Percentiles rank a stretch among this genome's conserved stretches.
Evolutionary conservation across 78 protist species (phyloP).

Genomic region (Guillardia theta): DNA sequence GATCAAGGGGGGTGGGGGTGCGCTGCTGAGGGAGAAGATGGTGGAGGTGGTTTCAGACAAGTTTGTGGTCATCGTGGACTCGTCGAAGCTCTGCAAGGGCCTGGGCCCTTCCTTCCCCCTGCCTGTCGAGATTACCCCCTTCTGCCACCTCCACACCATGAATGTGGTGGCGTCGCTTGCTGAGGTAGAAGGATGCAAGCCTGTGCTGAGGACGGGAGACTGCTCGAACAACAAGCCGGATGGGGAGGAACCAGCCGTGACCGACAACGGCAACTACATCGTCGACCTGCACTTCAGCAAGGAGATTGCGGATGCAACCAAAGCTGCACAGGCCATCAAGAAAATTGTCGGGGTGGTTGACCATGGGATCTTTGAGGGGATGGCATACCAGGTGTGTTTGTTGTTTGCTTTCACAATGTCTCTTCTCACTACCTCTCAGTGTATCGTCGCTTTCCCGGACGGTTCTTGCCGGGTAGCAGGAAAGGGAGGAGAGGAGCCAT

Average conservation of each 20-base stretch:
- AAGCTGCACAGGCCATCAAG: conserved; percentile 24
- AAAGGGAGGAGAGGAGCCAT: background rate
- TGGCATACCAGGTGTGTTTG: background rate
- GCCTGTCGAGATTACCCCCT: conserved; percentile 41
- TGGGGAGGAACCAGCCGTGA: conserved; percentile 34
- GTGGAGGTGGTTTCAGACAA: conserved; percentile 51
- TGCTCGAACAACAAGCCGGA: conserved; percentile 32
- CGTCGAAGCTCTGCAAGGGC: conserved; percentile 48
- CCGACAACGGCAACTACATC: conserved; percentile 61
- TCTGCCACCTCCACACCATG: conserved; percentile 50
- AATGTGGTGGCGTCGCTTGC: background rate
- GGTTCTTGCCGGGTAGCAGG: conserved; percentile 32
- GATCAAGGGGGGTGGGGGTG: conserved; percentile 64
- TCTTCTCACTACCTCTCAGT: background rate
- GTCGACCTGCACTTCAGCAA: conserved; percentile 48
- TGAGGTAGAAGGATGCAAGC: background rate
- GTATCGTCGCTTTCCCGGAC: conserved; percentile 5
- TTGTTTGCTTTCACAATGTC: background rate
- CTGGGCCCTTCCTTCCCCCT: conserved; percentile 53
- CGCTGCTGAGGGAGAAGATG: conserved; percentile 66
- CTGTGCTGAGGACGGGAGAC: conserved; percentile 42
- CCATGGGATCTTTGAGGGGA: conserved; percentile 34
- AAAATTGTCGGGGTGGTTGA: conserved; percentile 37
- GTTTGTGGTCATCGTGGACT: conserved; percentile 61
- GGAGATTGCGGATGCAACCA: background rate